phyloP scores from a whole-genome alignment of 306 rosid genomes.

The Fagus crenata region DNA sequence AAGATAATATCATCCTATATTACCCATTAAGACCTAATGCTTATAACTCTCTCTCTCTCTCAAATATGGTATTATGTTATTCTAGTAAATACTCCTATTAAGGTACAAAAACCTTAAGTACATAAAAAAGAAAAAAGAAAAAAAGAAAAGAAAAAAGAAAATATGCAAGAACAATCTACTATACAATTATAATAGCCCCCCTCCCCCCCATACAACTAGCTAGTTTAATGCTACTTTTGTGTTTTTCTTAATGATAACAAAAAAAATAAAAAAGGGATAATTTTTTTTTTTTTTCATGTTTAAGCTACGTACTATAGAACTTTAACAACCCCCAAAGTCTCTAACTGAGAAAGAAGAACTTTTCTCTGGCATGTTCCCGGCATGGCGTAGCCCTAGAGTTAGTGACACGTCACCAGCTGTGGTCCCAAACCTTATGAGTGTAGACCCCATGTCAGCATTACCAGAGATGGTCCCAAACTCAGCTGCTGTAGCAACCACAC shows the following conservation, averaged over 20 bases:
- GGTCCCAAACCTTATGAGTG: constrained; percentile 84
- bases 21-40: not conserved
- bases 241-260: constrained; percentile 32
- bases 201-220: constrained; percentile 33
- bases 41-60: not conserved
- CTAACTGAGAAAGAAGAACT: constrained; percentile 67
- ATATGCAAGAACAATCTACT: constrained; percentile 41
- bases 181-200: constrained; percentile 58
- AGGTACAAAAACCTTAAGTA: constrained; percentile 32
- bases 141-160: not conserved
- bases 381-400: constrained; percentile 93
- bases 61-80: constrained; percentile 24
- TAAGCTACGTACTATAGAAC: constrained; percentile 15
- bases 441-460: constrained; percentile 54
- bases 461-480: constrained; percentile 69
- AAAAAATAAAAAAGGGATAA: constrained; percentile 25
- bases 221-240: constrained; percentile 39
- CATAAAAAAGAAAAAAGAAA: constrained; percentile 14
- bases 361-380: constrained; percentile 77
- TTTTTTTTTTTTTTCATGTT: constrained; percentile 20
- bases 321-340: constrained; percentile 71
- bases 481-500: constrained; percentile 31
- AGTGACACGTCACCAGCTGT: constrained; percentile 93
- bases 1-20: not conserved
- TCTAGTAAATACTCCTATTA: constrained; percentile 33